phyloP scores from a whole-genome alignment of 2,329 filamentous ascomycete genomes.

The Tolypocladium paradoxum region DNA sequence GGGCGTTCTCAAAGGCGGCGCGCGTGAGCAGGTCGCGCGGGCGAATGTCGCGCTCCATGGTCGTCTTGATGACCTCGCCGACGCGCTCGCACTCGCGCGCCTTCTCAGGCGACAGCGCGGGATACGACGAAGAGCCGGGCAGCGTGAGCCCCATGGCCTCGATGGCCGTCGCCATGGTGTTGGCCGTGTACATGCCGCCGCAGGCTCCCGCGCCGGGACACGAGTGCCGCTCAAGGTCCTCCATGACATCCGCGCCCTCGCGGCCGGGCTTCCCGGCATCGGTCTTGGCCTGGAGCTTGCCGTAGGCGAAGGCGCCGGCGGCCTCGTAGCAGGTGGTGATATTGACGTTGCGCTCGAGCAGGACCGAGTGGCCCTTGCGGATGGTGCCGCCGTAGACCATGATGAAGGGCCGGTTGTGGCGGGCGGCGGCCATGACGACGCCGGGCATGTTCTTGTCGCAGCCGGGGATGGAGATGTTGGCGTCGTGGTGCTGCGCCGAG shows the following conservation, averaged over 20 bases:
- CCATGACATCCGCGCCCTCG: conserved; percentile 66
- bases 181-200: conserved; percentile 83
- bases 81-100: conserved; percentile 76
- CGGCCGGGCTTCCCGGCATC: conserved; percentile 50
- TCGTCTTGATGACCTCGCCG: conserved; percentile 65
- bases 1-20: conserved; percentile 73
- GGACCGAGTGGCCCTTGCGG: conserved; percentile 68
- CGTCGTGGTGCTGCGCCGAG: conserved; percentile 84
- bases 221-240: conserved; percentile 69
- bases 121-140: conserved; percentile 75
- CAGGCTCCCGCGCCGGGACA: conserved; percentile 57
- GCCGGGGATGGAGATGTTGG: conserved; percentile 84
- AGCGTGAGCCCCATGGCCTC: conserved; percentile 81
- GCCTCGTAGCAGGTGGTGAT: conserved; percentile 85
- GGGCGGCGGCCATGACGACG: conserved; percentile 78
- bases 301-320: conserved; percentile 70
- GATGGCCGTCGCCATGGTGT: conserved; percentile 83
- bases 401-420: conserved; percentile 83
- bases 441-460: conserved; percentile 99
- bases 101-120: conserved; percentile 72
- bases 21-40: conserved; percentile 73
- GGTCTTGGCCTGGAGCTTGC: conserved; percentile 61
- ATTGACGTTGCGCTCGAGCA: conserved; percentile 72
- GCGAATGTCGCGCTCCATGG: conserved; percentile 73
- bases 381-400: conserved; percentile 97